Conservation (phyloP, 345 rosid genomes). For the Bruguiera parviflora region DNA sequence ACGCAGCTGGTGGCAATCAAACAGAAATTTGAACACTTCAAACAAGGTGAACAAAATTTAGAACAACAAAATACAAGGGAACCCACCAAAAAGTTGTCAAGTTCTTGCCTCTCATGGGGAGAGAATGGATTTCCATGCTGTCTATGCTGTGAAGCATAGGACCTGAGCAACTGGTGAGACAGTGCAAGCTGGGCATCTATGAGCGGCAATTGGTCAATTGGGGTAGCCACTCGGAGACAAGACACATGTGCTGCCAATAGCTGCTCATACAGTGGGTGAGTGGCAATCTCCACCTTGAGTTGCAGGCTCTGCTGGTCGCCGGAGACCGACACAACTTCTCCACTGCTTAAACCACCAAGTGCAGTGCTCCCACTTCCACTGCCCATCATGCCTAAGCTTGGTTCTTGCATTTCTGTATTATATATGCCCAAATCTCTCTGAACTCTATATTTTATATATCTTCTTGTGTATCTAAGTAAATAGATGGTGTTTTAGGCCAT, state of each 20-base stretch:
- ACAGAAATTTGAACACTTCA: background rate
- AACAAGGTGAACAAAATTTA: background rate
- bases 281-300: constrained; percentile 79
- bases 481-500: background rate
- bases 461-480: too few relatives aligned
- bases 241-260: constrained; percentile 79
- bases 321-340: constrained; percentile 42
- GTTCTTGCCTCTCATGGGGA: constrained; percentile 85
- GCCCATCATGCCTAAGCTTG: constrained; percentile 71
- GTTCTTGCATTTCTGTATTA: constrained; percentile 59
- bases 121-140: constrained; percentile 42
- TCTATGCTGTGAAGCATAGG: constrained; percentile 54
- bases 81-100: constrained; percentile 82
- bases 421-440: background rate
- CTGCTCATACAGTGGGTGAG: constrained; percentile 85
- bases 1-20: background rate
- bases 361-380: constrained; percentile 26
- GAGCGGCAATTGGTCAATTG: constrained; percentile 88
- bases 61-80: background rate
- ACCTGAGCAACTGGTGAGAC: constrained; percentile 74
- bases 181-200: constrained; percentile 90
- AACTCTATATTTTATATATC: background rate
- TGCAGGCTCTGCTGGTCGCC: constrained; percentile 50
- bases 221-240: constrained; percentile 90
- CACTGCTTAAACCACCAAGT: constrained; percentile 30